Base-by-base conservation (phyloP, 2,329 filamentous ascomycete genomes). In the Fusarium anguioides region DNA sequence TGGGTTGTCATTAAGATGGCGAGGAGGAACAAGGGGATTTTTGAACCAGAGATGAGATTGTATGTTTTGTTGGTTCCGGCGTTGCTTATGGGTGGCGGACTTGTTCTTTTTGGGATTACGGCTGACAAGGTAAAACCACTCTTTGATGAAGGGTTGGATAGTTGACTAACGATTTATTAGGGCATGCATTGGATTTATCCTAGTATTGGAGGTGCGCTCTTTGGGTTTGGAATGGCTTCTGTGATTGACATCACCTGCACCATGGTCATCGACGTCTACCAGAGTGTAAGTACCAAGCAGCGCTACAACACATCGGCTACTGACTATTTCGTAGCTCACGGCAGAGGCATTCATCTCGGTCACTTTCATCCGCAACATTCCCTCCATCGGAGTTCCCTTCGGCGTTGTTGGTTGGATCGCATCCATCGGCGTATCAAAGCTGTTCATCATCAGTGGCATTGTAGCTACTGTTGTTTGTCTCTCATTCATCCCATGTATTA, bases 21-120 rank as follows among this genome's bases (percentile, higher is more conserved):
- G 0, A 74, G 69, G 12, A 71, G 76, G 2, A 81, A 82, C 9
- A 72, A 70, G 2, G 80, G 80, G 2, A 73, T 79, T 8, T 82
- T 79, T 44, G 81, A 83, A 57, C 81, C 81, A 0, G 81, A 83
- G 61, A 82, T 82, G 75, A 74, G 81, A 2, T 67, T 83, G 10
- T 79, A 75, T 24, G 29, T 68, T 12, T 24, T 74, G 2, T 15
- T 68, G 7, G 14, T 74, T 1, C 77, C 78, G 1, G 72, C 75
- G 1, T 6, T 81, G 0, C 33, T 72, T 3, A 73, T 77, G 71
- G 71, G 75, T 1, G 78, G 70, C 1, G 80, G 80, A 0, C 36
- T 80, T 4, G 73, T 78, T 3, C 74, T 81, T 58, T 81, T 80
- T 60, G 80, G 80, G 2, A 64, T 69, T 3, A 78, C 79, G 0